These are phyloP conservation scores for Fraxinus velutina DNA, from an alignment of 305 asterid species.

Conservation along the genomic window DNA sequence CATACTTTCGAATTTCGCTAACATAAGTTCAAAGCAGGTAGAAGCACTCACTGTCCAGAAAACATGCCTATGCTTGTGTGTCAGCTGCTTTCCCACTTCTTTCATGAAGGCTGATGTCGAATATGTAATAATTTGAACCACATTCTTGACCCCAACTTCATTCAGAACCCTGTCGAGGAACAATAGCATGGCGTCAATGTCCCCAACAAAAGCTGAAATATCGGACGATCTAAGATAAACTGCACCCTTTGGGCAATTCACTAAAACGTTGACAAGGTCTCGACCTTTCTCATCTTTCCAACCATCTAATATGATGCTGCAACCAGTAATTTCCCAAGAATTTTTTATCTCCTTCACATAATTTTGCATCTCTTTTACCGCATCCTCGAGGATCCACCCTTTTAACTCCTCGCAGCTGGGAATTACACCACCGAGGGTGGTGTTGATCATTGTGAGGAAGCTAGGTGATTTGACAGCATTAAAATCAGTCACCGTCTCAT, in stretches of 20 bases:
- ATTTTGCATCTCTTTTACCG: constrained; percentile 37
- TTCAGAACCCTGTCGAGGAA: constrained; percentile 38
- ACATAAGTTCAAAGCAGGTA: constrained; percentile 58
- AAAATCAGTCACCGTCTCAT: constrained; percentile 43
- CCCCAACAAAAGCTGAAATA: constrained; percentile 33
- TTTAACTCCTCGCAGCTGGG: constrained; percentile 55
- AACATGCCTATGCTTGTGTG: constrained; percentile 32
- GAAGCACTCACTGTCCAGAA: constrained; percentile 64
- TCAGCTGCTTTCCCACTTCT: constrained; percentile 39
- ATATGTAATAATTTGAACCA: constrained; percentile 55
- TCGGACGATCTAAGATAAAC: constrained; percentile 47
- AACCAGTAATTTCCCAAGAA: constrained; percentile 61
- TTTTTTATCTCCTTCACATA: constrained; percentile 28
- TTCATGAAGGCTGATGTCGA: constrained; percentile 50
- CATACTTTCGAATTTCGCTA: constrained; percentile 36
- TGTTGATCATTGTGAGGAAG: constrained; percentile 42
- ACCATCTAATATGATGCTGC: constrained; percentile 66
- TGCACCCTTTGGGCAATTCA: constrained; percentile 55
- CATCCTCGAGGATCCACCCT: constrained; percentile 55
- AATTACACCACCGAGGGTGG: constrained; percentile 21
- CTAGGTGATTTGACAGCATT: constrained; percentile 30
- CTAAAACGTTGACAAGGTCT: constrained; percentile 43
- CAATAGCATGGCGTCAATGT: constrained; percentile 34
- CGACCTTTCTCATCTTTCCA: constrained; percentile 52
- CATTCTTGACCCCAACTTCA: constrained; percentile 52